Conservation (phyloP, 495 filamentous ascomycete species). For the Daldinia decipiens region DNA sequence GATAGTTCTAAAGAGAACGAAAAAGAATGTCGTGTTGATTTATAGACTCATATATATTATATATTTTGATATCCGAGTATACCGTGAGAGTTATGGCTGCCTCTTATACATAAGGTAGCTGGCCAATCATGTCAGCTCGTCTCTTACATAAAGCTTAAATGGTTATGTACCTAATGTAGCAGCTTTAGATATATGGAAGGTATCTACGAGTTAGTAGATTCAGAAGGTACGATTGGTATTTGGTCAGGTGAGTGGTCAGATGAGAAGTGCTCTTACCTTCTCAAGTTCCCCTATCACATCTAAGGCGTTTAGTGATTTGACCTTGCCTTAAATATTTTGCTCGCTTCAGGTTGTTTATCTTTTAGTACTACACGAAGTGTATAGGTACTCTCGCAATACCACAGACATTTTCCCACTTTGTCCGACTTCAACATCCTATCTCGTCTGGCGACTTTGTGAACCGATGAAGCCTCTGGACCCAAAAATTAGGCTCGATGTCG, state of each 20-base stretch:
- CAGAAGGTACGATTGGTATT: background rate
- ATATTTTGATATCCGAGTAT: too few species aligned
- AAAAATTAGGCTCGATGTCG: slow-evolving; percentile 25
- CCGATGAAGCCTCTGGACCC: slow-evolving; percentile 23
- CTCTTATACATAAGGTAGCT: background rate
- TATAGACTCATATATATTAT: too few species aligned
- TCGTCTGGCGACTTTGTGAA: slow-evolving; percentile 27
- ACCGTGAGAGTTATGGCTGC: too few species aligned
- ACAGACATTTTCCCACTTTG: slow-evolving; percentile 12
- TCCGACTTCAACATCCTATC: slow-evolving; percentile 25
- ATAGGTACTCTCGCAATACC: slow-evolving; percentile 8
- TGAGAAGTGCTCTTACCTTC: background rate
- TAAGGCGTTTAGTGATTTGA: background rate
- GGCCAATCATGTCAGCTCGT: background rate
- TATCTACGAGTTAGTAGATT: background rate
- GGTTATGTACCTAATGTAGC: background rate
- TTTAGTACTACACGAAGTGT: background rate
- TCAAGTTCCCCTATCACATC: background rate
- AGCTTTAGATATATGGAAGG: background rate
- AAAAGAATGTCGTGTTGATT: too few species aligned
- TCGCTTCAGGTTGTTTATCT: background rate
- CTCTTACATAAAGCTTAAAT: background rate
- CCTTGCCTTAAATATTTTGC: background rate
- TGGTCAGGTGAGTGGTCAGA: background rate
- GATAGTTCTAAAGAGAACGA: too few species aligned